These are phyloP conservation scores for Mycosphaerella arachidis DNA, from an alignment of 2,329 filamentous ascomycete species.

Conservation along the genomic window DNA sequence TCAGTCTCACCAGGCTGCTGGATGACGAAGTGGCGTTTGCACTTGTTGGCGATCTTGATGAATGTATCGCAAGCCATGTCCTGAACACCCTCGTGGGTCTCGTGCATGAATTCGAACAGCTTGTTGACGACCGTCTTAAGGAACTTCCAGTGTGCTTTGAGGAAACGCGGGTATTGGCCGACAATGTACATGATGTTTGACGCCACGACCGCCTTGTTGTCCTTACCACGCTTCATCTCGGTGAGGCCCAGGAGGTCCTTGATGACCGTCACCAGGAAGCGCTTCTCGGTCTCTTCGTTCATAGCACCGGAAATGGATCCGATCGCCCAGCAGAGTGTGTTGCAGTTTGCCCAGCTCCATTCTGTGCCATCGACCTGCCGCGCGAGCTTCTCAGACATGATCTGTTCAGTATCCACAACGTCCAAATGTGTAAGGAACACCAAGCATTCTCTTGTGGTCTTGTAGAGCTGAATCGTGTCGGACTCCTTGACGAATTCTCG, in stretches of 20 bases:
- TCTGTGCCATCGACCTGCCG: slow-evolving; percentile 92
- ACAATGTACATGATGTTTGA: slow-evolving; percentile 99
- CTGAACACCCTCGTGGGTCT: slow-evolving; percentile 98
- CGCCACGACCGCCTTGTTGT: slow-evolving; percentile 98
- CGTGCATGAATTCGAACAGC: slow-evolving; percentile 99
- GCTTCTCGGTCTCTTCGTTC: slow-evolving; percentile 99
- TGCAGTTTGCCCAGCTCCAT: slow-evolving; percentile 99
- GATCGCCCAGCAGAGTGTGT: slow-evolving; percentile 98
- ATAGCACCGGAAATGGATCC: slow-evolving; percentile 97
- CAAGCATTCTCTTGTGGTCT: slow-evolving; percentile 93
- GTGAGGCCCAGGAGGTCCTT: slow-evolving; percentile 95
- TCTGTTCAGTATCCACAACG: slow-evolving; percentile 93
- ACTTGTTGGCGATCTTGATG: slow-evolving; percentile 99
- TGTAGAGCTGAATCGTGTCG: slow-evolving; percentile 98
- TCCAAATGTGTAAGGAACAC: slow-evolving; percentile 97
- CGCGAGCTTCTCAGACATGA: slow-evolving; percentile 98
- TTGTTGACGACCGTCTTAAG: slow-evolving; percentile 99
- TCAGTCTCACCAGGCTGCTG: slow-evolving; percentile 90
- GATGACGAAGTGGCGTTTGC: slow-evolving; percentile 93
- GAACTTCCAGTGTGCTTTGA: slow-evolving; percentile 99
- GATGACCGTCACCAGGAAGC: slow-evolving; percentile 96
- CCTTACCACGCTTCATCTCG: slow-evolving; percentile 98
- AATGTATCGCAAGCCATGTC: slow-evolving; percentile 99
- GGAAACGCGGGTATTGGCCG: slow-evolving; percentile 93
- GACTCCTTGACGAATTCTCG: slow-evolving; percentile 99